Conservation (phyloP, 345 rosid genomes). For the Chamaenerion angustifolium region DNA sequence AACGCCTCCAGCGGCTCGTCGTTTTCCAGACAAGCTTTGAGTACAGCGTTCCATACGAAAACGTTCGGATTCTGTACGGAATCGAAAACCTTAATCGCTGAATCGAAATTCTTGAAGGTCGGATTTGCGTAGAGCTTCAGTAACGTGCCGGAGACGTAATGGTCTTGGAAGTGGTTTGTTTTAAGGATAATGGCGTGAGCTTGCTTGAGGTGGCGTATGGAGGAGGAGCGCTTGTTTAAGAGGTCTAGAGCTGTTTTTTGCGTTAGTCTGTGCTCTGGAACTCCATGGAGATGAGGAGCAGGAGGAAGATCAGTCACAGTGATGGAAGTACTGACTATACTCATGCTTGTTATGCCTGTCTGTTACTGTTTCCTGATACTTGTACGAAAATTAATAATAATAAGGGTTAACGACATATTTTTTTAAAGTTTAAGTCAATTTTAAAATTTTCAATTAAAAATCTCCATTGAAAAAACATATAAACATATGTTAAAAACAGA, state of each 20-base stretch:
- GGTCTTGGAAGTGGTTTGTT: slow-evolving; percentile 33
- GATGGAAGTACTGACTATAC: too few species aligned
- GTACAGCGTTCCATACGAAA: slow-evolving; percentile 25
- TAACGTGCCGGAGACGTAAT: slow-evolving; percentile 34
- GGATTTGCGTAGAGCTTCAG: slow-evolving; percentile 43
- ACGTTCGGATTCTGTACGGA: slow-evolving; percentile 27
- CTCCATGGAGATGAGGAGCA: slow-evolving; percentile 13
- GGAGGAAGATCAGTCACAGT: too few species aligned
- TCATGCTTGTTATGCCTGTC: background rate
- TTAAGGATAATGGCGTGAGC: slow-evolving; percentile 54
- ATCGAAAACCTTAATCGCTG: slow-evolving; percentile 51
- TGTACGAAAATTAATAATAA: too few species aligned
- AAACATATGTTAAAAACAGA: too few species aligned
- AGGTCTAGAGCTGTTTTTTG: slow-evolving; percentile 20
- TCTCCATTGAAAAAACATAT: too few species aligned
- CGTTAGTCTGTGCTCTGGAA: slow-evolving; percentile 8
- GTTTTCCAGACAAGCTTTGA: slow-evolving; percentile 21
- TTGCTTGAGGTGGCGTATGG: slow-evolving; percentile 44
- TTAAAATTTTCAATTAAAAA: too few species aligned
- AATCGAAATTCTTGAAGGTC: slow-evolving; percentile 21
- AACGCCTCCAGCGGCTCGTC: slow-evolving; percentile 15
- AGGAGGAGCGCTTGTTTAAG: slow-evolving; percentile 21
- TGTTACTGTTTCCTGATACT: too few species aligned
- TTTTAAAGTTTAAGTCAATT: too few species aligned
- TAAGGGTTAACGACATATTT: too few species aligned